Evolutionary conservation across 2,329 filamentous ascomycete species (phyloP), one percentile per base, ranked within the genome.

Genomic region (Monilinia laxa): DNA sequence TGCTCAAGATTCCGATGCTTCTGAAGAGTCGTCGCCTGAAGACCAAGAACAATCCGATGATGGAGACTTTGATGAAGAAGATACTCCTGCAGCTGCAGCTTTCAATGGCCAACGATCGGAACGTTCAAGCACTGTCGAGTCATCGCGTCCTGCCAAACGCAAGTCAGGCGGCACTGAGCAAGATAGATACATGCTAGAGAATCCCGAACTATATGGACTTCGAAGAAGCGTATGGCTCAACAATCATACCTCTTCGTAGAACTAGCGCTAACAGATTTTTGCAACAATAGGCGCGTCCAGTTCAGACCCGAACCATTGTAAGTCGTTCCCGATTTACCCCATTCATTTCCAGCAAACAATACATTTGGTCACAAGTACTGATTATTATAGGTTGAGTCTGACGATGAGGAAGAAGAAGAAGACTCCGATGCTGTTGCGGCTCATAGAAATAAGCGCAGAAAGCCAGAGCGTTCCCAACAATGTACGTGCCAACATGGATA

Each of bases 161-260:
- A 90, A 91, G 80, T 79, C 83, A 71, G 78, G 83, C 76, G 77
- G 85, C 49, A 87, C 89, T 62, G 91, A 90, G 62, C 91, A 95
- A 68, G 89, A 93, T 52, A 42, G 45, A 57, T 93, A 88, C 76
- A 97, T 98, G 73, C 85, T 89, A 74, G 90, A 92, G 75, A 96
- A 99, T 75, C 95, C 95, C 55, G 93, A 97, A 79, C 83, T 99
- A 11, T 99, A 98, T 81, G 95, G 95, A 58, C 83, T 99, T 72
- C 88, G 95, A 73, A 87, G 95, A 81, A 99, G 95, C 81, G 93
- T 95, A 88, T 70, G 90, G 79, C 62, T 62, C 65, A 45, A 14
- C 11, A 11, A 40, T 31, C 5, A 45, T 18, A 25, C 20, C 49
- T 35, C 18, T 28, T 10, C 12, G 20, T 10, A 35, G 10, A 60